These are phyloP conservation scores for Priceomyces medius DNA, from an alignment of 805 yeast species.

Conservation along the genomic window DNA sequence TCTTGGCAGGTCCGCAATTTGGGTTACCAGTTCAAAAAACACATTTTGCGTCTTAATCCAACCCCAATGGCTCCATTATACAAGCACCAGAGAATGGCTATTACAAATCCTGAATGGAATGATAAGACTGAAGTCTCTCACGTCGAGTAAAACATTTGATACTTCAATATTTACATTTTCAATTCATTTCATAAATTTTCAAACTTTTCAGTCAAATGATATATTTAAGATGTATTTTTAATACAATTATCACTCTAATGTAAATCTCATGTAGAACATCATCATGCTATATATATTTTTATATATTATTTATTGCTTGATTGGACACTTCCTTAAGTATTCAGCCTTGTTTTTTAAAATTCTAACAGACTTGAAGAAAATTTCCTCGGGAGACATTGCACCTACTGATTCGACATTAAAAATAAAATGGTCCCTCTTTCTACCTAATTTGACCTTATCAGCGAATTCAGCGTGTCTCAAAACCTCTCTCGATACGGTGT, in stretches of 20 bases:
- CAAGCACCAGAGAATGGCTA: constrained; percentile 56
- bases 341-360: constrained; percentile 83
- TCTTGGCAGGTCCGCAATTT: constrained; percentile 32
- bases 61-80: constrained; percentile 56
- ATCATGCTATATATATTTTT: neutral
- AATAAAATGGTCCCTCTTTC: constrained; percentile 88
- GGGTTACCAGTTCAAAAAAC: constrained; percentile 44
- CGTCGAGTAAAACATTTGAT: too few species aligned
- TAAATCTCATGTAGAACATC: neutral
- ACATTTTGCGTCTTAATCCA: constrained; percentile 46
- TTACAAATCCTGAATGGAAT: constrained; percentile 61
- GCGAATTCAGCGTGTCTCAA: constrained; percentile 88
- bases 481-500: constrained; percentile 96
- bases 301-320: constrained; percentile 54
- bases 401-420: constrained; percentile 95
- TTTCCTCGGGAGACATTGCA: constrained; percentile 96
- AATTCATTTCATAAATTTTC: too few species aligned
- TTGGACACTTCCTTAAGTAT: constrained; percentile 75
- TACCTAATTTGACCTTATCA: constrained; percentile 86
- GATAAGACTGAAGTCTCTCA: constrained; percentile 56
- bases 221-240: neutral
- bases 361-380: constrained; percentile 86
- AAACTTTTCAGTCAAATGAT: neutral
- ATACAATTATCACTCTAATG: neutral
- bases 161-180: too few species aligned